Evolutionary conservation across 345 rosid species (phyloP).

Genomic region (Microcos paniculata): DNA sequence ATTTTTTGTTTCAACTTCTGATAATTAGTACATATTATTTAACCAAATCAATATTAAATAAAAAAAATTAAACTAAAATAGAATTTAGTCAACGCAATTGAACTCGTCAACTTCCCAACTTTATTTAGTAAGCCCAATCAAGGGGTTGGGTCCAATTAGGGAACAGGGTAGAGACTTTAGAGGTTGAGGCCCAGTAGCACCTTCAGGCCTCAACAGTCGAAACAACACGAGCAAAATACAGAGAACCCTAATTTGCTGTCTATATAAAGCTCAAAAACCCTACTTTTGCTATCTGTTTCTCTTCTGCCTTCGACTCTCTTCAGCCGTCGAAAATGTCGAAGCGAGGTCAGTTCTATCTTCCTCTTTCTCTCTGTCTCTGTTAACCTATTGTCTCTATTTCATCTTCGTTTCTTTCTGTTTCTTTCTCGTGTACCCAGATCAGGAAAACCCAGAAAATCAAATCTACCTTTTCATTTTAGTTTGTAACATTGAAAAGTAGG

Average conservation of each 20-base stretch:
- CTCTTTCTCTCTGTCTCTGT: neutral
- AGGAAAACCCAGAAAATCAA: neutral
- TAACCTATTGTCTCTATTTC: neutral
- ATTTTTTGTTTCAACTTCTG: too few species aligned
- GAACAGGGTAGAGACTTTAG: neutral
- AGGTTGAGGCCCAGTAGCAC: neutral
- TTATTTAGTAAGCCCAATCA: neutral
- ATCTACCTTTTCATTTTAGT: neutral
- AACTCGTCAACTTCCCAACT: too few species aligned
- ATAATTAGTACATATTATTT: too few species aligned
- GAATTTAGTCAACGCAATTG: too few species aligned
- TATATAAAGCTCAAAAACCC: slow-evolving; percentile 31
- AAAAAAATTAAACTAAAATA: neutral
- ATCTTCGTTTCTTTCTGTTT: neutral
- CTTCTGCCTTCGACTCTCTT: neutral
- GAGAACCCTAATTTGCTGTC: slow-evolving; percentile 23
- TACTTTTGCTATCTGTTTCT: too few species aligned
- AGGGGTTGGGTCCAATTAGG: neutral
- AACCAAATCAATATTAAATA: too few species aligned
- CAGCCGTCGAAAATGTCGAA: slow-evolving; percentile 77
- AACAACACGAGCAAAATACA: neutral
- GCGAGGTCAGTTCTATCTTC: slow-evolving; percentile 56
- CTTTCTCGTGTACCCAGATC: neutral
- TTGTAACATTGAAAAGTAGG: neutral
- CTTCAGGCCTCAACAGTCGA: neutral